A percentile compares a stretch with the other conserved stretches of the same genome.
Evolutionary conservation across 1,139 yeast species (phyloP).

Genomic region (Taiozyma sp.): DNA sequence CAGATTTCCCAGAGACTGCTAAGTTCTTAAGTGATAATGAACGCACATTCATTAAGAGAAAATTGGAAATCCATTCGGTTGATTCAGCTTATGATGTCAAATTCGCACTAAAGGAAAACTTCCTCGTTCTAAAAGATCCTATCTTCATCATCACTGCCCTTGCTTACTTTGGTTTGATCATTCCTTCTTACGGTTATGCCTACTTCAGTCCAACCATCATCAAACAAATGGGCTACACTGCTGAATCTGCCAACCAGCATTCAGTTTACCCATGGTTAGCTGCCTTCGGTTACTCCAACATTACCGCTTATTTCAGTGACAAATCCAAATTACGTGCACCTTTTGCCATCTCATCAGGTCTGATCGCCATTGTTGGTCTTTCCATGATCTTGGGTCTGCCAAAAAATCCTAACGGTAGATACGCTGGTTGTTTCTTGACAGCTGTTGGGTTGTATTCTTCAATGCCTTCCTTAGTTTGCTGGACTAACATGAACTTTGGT

Average conservation of each 20-base stretch:
- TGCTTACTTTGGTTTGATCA: slow-evolving; percentile 45
- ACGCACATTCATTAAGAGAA: slow-evolving; percentile 33
- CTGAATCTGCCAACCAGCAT: slow-evolving; percentile 41
- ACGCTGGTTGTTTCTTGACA: slow-evolving; percentile 67
- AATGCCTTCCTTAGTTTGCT: slow-evolving; percentile 74
- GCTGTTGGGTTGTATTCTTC: slow-evolving; percentile 66
- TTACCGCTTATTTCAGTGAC: slow-evolving; percentile 38
- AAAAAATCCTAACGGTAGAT: slow-evolving; percentile 38
- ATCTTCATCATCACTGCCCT: slow-evolving; percentile 43
- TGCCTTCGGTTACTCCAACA: slow-evolving; percentile 38
- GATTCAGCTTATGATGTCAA: slow-evolving; percentile 33
- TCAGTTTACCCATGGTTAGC: slow-evolving; percentile 46
- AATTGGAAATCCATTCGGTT: slow-evolving; percentile 40
- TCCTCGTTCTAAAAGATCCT: slow-evolving; percentile 47
- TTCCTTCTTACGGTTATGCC: slow-evolving; percentile 44
- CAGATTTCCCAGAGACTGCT: slow-evolving; percentile 75
- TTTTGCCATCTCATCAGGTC: slow-evolving; percentile 31
- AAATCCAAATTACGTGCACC: slow-evolving; percentile 31
- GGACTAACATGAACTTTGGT: slow-evolving; percentile 55
- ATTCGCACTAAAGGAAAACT: slow-evolving; percentile 27
- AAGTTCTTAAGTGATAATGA: slow-evolving; percentile 37
- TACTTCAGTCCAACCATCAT: slow-evolving; percentile 46
- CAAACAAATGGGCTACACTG: slow-evolving; percentile 40
- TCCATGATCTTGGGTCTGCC: slow-evolving; percentile 40
- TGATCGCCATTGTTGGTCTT: slow-evolving; percentile 38